Base-by-base conservation (phyloP, 495 filamentous ascomycete genomes). In the Tuber borchii region DNA sequence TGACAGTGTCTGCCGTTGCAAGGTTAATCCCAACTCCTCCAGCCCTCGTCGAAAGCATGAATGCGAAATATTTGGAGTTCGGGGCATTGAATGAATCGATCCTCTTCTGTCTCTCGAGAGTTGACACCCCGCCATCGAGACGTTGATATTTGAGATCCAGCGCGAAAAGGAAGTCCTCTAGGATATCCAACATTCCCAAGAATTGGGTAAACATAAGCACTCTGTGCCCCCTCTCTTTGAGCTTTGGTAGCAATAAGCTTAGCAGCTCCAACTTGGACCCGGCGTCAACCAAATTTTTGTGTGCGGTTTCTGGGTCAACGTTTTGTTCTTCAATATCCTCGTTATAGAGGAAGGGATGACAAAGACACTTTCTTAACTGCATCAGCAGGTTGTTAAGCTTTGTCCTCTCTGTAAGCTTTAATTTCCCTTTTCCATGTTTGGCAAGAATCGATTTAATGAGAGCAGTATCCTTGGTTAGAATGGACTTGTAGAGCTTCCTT, bases 1-100 rank as follows among this genome's bases (percentile, higher is more conserved):
- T 97, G 77, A 99, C 95, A 0, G 96, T 99, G 81, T 99, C 95
- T 4, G 95, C 95, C 43, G 93, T 97, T 0, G 96, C 95, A 70
- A 99, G 88, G 81, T 99, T 99, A 85, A 99, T 99, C 22, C 95
- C 95, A 2, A 98, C 95, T 71, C 95, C 95, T 51, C 95, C 95
- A 9, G 95, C 94, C 76, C 95, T 90, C 22, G 95, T 99, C 0
- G 94, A 97, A 0, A 99, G 87, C 34, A 98, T 85, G 84, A 99
- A 97, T 0, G 90, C 93, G 81, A 98, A 98, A 14, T 93, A 85
- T 2, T 89, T 86, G 1, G 94, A 97, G 65, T 91, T 86, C 0
- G 93, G 91, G 4, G 90, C 93, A 83, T 99, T 99, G 85, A 92
- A 99, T 17, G 89, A 88, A 83, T 99, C 95, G 71, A 99, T 99